These are phyloP conservation scores for Phaeosphaeria sp. DNA, from an alignment of 2,329 filamentous ascomycete species.

Conservation along the genomic window DNA sequence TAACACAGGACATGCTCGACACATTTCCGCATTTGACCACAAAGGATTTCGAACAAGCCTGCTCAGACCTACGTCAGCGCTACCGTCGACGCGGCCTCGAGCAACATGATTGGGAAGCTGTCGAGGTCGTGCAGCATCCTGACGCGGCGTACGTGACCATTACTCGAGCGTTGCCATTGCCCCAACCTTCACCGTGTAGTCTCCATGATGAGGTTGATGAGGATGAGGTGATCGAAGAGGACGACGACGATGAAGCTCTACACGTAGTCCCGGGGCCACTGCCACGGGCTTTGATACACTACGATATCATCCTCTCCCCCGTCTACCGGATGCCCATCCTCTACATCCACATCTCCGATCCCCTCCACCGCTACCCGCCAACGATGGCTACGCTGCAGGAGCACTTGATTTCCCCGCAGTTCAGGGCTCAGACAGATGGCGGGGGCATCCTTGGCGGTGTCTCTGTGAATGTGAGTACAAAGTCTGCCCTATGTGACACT, in stretches of 20 bases:
- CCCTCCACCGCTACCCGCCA: constrained; percentile 32
- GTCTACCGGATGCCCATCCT: constrained; percentile 55
- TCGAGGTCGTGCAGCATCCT: constrained; percentile 21
- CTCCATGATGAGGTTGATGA: constrained; percentile 6
- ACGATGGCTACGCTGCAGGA: constrained; percentile 45
- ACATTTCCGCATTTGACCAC: constrained; percentile 38
- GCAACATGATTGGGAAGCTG: constrained; percentile 34
- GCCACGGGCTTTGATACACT: constrained; percentile 30
- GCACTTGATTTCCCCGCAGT: constrained; percentile 44
- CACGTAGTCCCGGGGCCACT: background rate
- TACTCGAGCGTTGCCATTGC: background rate
- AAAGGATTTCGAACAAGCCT: constrained; percentile 39
- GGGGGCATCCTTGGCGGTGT: constrained; percentile 50
- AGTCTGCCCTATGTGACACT: background rate
- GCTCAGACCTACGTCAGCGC: constrained; percentile 18
- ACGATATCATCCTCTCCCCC: constrained; percentile 53
- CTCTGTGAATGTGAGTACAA: constrained; percentile 41
- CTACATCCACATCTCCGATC: constrained; percentile 47
- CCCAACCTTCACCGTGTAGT: background rate
- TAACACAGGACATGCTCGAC: constrained; percentile 10
- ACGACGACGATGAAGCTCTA: constrained; percentile 34
- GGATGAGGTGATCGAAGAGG: background rate
- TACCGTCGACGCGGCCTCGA: constrained; percentile 18
- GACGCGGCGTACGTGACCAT: constrained; percentile 29
- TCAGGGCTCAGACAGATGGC: constrained; percentile 39